Evolutionary conservation across 371 early-diverging fungal species (phyloP), one percentile per base, ranked within the genome.

Genomic region (Rhizomucor pusillus): DNA sequence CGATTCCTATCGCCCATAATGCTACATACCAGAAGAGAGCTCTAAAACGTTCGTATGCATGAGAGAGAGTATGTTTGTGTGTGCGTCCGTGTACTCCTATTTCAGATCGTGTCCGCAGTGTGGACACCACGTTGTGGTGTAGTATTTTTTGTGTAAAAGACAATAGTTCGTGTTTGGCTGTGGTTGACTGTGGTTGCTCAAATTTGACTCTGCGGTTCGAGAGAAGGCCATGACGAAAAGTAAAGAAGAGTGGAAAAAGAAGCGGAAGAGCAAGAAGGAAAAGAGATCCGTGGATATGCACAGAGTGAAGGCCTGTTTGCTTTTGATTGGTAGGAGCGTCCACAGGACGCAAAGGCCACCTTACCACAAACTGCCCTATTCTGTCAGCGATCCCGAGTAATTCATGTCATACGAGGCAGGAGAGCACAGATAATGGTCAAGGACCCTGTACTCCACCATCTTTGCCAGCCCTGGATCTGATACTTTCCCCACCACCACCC

Each of bases 81-180:
- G 29, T 29, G 29, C 7, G 29, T 7, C 5, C 7, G 29, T 5
- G 29, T 29, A 7, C 29, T 24, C 33, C 50, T 44, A 55, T 45
- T 55, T 52, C 16, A 60, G 41, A 54, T 55, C 55, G 35, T 60
- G 55, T 22, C 56, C 61, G 51, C 61, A 60, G 41, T 60, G 51
- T 46, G 61, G 61, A 46, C 61, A 60, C 61, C 61, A 60, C 14
- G 61, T 55, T 20, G 55, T 60, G 2, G 61, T 55, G 29, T 52
- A 60, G 13, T 60, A 60, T 10, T 44, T 47, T 51, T 44, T 55
- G 48, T 60, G 61, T n/a, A 55, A 24, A 14, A 60, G 25, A 33
- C 61, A 60, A 20, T 60, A 60, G 48, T 60, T 60, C 10, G 33
- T 52, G 20, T 37, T 36, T 22, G 41, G 43, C 23, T 44, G 36